These are phyloP conservation scores for Epichloe uncinata DNA, from an alignment of 2,329 filamentous ascomycete genomes.

Conservation along the genomic window DNA sequence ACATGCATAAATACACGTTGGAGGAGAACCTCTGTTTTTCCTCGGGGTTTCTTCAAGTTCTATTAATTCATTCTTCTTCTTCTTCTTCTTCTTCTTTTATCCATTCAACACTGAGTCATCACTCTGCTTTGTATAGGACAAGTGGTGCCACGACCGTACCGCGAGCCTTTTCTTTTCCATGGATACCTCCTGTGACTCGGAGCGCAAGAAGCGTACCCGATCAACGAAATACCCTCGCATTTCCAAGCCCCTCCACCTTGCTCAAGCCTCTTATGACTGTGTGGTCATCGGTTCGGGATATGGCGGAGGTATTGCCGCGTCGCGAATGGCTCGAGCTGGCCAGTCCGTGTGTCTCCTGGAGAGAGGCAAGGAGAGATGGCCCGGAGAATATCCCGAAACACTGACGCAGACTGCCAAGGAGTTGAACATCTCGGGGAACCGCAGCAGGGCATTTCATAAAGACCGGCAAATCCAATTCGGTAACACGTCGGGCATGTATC, in stretches of 20 bases:
- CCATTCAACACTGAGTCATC: background rate
- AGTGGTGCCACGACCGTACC: background rate
- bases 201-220: background rate
- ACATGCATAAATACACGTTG: too few species aligned
- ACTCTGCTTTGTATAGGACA: background rate
- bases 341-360: constrained; percentile 53
- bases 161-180: background rate
- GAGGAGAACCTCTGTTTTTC: too few species aligned
- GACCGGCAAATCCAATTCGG: constrained; percentile 28
- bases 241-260: constrained; percentile 41
- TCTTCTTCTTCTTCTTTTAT: too few species aligned
- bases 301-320: constrained; percentile 52
- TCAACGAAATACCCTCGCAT: constrained; percentile 29
- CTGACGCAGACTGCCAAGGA: constrained; percentile 33
- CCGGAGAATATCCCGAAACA: constrained; percentile 47
- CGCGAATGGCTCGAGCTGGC: constrained; percentile 43
- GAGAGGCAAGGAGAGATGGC: constrained; percentile 51
- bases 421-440: constrained; percentile 41
- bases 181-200: background rate
- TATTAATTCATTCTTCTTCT: too few species aligned
- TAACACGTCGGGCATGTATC: constrained; percentile 48
- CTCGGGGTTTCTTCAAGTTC: too few species aligned
- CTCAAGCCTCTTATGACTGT: constrained; percentile 46
- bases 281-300: constrained; percentile 59
- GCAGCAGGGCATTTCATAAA: constrained; percentile 23